Conservation (phyloP, 768 basidiomycete genomes). For the Rhodosporidiobolus sp. region DNA sequence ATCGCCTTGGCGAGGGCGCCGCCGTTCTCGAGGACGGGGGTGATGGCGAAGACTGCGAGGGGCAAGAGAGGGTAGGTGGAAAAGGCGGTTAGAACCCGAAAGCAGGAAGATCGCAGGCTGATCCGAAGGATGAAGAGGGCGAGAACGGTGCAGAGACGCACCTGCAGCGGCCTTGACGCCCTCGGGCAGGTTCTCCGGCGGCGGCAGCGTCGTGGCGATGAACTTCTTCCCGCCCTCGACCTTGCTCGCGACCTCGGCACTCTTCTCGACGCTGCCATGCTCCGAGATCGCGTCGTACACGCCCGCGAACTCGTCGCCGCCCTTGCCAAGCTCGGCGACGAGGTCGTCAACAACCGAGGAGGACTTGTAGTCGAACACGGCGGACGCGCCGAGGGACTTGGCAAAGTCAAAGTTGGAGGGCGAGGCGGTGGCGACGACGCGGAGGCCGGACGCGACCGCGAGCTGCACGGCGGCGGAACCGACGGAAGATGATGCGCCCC, state of each 20-base stretch:
- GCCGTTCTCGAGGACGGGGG: not conserved
- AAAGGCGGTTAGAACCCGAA: not conserved
- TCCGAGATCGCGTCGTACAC: slow-evolving; percentile 42
- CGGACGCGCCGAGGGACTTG: slow-evolving; percentile 34
- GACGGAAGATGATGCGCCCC: slow-evolving; percentile 37
- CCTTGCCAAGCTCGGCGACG: slow-evolving; percentile 22
- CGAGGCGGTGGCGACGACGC: slow-evolving; percentile 40
- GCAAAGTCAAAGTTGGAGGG: slow-evolving; percentile 46
- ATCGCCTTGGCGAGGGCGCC: slow-evolving; percentile 18
- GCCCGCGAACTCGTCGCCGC: slow-evolving; percentile 27
- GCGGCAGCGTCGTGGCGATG: slow-evolving; percentile 23
- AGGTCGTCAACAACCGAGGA: slow-evolving; percentile 30
- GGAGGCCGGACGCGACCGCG: slow-evolving; percentile 36
- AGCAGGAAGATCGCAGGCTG: not conserved
- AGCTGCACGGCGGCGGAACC: slow-evolving; percentile 42
- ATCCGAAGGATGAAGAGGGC: not conserved
- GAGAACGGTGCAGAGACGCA: not conserved
- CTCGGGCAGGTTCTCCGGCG: slow-evolving; percentile 16
- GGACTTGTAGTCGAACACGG: slow-evolving; percentile 40
- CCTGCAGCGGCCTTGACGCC: slow-evolving; percentile 26
- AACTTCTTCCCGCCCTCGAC: slow-evolving; percentile 22
- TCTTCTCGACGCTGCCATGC: slow-evolving; percentile 23
- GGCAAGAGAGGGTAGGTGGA: not conserved
- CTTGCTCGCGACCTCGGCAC: slow-evolving; percentile 14
- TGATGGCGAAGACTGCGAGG: slow-evolving; percentile 12